phyloP scores from a whole-genome alignment of 2,329 filamentous ascomycete genomes.

The Dryadomyces sulphureus region DNA sequence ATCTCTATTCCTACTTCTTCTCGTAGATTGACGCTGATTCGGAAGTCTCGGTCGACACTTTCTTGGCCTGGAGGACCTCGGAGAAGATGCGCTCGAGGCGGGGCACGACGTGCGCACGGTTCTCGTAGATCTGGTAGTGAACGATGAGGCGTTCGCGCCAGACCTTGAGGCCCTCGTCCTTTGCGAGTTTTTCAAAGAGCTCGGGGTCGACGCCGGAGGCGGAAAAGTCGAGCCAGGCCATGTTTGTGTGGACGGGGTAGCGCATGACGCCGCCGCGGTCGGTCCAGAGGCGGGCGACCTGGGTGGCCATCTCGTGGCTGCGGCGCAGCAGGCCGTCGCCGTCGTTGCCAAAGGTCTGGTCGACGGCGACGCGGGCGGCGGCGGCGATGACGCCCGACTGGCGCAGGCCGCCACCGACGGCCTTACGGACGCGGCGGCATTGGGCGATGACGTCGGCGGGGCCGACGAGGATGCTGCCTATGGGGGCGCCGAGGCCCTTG shows the following conservation, averaged over 20 bases:
- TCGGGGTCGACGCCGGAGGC: conserved; percentile 31
- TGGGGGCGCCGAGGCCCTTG: conserved; percentile 37
- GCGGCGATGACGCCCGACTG: conserved; percentile 66
- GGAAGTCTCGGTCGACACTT: not conserved
- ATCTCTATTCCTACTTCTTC: not conserved
- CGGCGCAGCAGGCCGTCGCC: conserved; percentile 41
- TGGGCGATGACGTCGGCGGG: conserved; percentile 42
- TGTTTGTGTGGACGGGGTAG: conserved; percentile 73
- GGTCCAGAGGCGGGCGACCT: conserved; percentile 49
- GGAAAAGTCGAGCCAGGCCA: conserved; percentile 71
- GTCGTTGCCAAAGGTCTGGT: conserved; percentile 61
- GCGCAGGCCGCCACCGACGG: conserved; percentile 63
- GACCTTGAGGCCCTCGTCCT: conserved; percentile 27
- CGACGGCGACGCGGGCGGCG: conserved; percentile 60
- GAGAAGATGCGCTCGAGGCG: conserved; percentile 42
- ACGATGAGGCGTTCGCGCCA: conserved; percentile 27
- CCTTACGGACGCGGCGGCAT: conserved; percentile 64
- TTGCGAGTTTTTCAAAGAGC: conserved; percentile 24
- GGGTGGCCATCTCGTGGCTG: conserved; percentile 47
- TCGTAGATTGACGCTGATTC: not conserved
- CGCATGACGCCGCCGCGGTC: conserved; percentile 51
- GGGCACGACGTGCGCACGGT: conserved; percentile 42
- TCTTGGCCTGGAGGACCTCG: conserved; percentile 13
- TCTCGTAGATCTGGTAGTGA: conserved; percentile 47
- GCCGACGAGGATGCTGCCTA: conserved; percentile 32